Evolutionary conservation across 768 basidiomycete genomes (phyloP).

Genomic region (Mycena kentingensis): DNA sequence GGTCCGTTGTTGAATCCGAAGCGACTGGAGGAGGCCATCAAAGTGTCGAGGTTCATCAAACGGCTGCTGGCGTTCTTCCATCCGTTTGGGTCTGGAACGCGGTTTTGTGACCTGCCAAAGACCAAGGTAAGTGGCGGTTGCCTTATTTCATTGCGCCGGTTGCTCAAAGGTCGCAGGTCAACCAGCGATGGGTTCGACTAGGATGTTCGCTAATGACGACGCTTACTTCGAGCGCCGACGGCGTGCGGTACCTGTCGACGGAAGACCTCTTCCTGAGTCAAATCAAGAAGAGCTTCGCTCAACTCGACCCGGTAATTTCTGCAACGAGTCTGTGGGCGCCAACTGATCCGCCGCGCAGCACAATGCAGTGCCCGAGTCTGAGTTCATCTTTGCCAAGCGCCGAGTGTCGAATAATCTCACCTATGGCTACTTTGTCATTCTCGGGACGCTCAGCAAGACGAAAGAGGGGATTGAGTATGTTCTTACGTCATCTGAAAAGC

Average conservation of each 20-base stretch:
- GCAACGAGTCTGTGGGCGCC: too few species aligned
- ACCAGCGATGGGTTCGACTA: conserved; percentile 81
- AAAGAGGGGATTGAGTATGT: conserved; percentile 87
- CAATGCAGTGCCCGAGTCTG: conserved; percentile 69
- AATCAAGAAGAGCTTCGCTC: conserved; percentile 83
- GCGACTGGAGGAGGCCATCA: conserved; percentile 92
- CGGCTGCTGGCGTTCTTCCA: conserved; percentile 92
- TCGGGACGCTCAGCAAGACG: conserved; percentile 87
- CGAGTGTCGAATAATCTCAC: conserved; percentile 82
- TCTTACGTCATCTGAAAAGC: not conserved
- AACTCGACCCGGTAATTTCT: conserved; percentile 80
- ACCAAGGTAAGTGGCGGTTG: conserved; percentile 50
- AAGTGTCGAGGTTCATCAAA: conserved; percentile 85
- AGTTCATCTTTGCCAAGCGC: conserved; percentile 83
- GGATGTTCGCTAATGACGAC: conserved; percentile 84
- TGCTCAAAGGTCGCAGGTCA: conserved; percentile 49
- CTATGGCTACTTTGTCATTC: conserved; percentile 93
- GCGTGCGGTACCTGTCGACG: conserved; percentile 71
- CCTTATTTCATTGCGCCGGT: not conserved
- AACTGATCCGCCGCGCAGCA: too few species aligned
- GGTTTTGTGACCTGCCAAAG: conserved; percentile 81
- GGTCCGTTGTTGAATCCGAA: conserved; percentile 91
- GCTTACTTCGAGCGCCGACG: conserved; percentile 80
- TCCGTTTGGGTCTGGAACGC: conserved; percentile 70
- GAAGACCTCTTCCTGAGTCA: conserved; percentile 89